Conservation (phyloP, 2,329 filamentous ascomycete species). For the Colletotrichum graminicola region DNA sequence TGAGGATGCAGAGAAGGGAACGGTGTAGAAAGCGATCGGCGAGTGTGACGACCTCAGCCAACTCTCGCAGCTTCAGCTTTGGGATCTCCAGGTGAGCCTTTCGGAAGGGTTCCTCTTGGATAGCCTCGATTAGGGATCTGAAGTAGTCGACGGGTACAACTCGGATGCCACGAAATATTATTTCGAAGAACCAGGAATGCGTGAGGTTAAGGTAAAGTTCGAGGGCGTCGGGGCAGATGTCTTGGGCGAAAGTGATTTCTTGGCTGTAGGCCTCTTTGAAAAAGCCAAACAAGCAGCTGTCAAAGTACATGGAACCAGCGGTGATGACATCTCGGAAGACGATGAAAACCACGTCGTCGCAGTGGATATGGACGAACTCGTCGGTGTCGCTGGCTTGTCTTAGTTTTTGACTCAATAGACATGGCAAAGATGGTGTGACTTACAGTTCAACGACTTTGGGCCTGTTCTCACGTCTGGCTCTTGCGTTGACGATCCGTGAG, state of each 20-base stretch:
- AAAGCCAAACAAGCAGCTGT: conserved; percentile 27
- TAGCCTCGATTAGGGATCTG: neutral
- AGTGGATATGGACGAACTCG: conserved; percentile 27
- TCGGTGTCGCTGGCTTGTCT: conserved; percentile 11
- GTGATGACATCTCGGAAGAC: conserved; percentile 32
- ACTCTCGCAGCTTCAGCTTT: conserved; percentile 4
- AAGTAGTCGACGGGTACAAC: conserved; percentile 14
- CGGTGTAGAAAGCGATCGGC: conserved; percentile 34
- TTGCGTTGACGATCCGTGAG: neutral
- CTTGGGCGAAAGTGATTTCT: conserved; percentile 16
- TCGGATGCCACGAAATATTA: conserved; percentile 26
- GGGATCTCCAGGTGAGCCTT: conserved; percentile 15
- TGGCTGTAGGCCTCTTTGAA: conserved; percentile 23
- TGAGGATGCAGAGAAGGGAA: conserved; percentile 28
- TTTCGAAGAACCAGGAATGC: conserved; percentile 38
- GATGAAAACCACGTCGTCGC: conserved; percentile 18
- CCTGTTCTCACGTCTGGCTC: neutral
- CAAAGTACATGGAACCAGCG: conserved; percentile 33
- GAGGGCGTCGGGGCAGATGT: conserved; percentile 9
- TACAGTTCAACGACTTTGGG: conserved; percentile 9
- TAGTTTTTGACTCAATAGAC: neutral
- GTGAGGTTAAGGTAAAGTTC: conserved; percentile 30
- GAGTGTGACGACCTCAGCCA: conserved; percentile 13
- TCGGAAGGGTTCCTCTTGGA: conserved; percentile 2
- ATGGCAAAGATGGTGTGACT: neutral